A percentile compares a stretch with the other conserved stretches of the same genome.
phyloP scores from a whole-genome alignment of 2,329 filamentous ascomycete species.

The Claviceps quebecensis region DNA sequence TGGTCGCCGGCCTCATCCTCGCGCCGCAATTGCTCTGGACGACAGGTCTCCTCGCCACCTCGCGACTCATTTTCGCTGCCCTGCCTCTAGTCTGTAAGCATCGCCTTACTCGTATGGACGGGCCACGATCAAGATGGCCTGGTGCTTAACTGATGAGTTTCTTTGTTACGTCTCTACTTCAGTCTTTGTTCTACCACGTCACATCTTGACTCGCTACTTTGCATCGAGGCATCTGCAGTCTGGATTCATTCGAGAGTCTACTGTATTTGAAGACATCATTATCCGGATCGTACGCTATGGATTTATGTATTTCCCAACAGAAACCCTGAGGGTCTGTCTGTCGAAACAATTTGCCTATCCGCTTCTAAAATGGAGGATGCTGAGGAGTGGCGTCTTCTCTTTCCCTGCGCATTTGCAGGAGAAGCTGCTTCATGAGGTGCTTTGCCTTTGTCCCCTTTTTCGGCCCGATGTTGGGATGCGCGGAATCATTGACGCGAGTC shows the following conservation, averaged over 20 bases:
- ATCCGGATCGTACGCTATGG: conserved; percentile 66
- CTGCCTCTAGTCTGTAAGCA: conserved; percentile 38
- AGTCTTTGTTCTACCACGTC: conserved; percentile 5
- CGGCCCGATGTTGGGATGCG: not conserved
- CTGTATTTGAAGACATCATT: conserved; percentile 63
- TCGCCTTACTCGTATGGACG: not conserved
- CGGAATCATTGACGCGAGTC: conserved; percentile 1
- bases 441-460: not conserved
- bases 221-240: conserved; percentile 21
- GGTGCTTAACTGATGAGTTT: not conserved
- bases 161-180: too few species aligned
- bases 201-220: conserved; percentile 3
- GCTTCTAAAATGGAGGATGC: conserved; percentile 61
- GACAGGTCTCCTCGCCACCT: conserved; percentile 46
- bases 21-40: conserved; percentile 56
- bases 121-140: not conserved
- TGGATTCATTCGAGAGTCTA: conserved; percentile 55
- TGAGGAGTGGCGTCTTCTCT: conserved; percentile 53
- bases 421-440: conserved; percentile 19
- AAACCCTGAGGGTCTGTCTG: conserved; percentile 63
- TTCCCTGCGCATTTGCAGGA: conserved; percentile 52
- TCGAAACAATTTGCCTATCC: conserved; percentile 58
- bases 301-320: conserved; percentile 56
- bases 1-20: conserved; percentile 58
- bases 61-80: conserved; percentile 49